These are phyloP conservation scores for Ogataea nonfermentans DNA, from an alignment of 805 yeast species.

Conservation along the genomic window DNA sequence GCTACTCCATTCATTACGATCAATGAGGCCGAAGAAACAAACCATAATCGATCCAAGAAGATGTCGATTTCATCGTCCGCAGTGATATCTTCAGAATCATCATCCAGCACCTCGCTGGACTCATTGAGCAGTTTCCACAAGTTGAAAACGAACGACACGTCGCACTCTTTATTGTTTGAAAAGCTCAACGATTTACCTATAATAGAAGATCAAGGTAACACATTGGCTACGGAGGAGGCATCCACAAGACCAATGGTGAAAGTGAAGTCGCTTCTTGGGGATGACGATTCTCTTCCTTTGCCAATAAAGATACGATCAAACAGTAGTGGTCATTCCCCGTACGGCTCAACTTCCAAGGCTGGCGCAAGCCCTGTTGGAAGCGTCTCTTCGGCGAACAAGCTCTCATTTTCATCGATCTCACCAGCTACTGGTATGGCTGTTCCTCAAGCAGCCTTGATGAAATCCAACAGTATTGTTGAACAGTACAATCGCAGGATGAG, in stretches of 20 bases:
- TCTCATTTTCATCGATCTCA: conserved; percentile 13
- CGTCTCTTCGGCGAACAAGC: background rate
- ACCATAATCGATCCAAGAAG: conserved; percentile 8
- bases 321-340: conserved; percentile 10
- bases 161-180: conserved; percentile 22
- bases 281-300: conserved; percentile 16
- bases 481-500: conserved; percentile 32
- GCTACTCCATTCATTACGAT: conserved; percentile 19
- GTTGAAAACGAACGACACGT: conserved; percentile 24
- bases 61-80: conserved; percentile 8
- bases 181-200: conserved; percentile 27
- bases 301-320: conserved; percentile 13
- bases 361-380: conserved; percentile 1
- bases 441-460: conserved; percentile 10
- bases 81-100: conserved; percentile 14
- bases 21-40: conserved; percentile 9
- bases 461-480: conserved; percentile 27
- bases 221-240: conserved; percentile 14
- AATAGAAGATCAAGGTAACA: conserved; percentile 24
- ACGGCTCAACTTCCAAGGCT: conserved; percentile 9
- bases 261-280: conserved; percentile 24
- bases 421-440: conserved; percentile 18
- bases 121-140: conserved; percentile 17
- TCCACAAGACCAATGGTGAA: conserved; percentile 15
- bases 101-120: conserved; percentile 17